Base-by-base conservation (phyloP, 768 basidiomycete species). In the Scleroderma citrinum region DNA sequence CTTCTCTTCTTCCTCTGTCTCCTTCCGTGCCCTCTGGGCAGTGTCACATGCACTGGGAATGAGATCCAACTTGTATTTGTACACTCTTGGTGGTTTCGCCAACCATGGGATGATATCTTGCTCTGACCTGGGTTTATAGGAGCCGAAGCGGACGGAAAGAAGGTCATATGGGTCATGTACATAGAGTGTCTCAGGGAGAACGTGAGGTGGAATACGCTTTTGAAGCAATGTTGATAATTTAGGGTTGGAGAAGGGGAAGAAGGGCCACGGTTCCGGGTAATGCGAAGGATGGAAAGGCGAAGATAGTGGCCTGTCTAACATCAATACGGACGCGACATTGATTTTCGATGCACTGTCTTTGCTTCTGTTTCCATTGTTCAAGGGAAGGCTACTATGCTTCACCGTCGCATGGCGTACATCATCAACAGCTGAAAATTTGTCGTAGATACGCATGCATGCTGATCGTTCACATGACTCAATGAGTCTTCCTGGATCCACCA, bases 121-220 rank as follows among this genome's bases (percentile, higher is more conserved):
- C 3, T 10, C 47, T 3, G 44, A 32, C 1, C 24, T 5, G 32
- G 7, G 39, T 3, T 41, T 13, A 29, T n/a, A n/a, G 26, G 26
- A 29, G 4, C 8, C 26, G n/a, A 16, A n/a, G 63, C 21, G 19
- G 6, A 29, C 64, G 24, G 49, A 16, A 23, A 75, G 65, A 10
- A 70, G 36, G 46, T 59, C 56, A 54, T 63, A 74, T 1, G 75
- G 75, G 48, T 76, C 75, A 47, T 76, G 75, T 1, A 76, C 71
- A 20, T 70, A 52, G 12, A 77, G 61, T 17, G 56, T 72, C 55
- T 69, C 50, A 0, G 76, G 76, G 20, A 74, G 64, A 4, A 71
- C 56, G 35, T 68, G 49, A 3, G 62, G 48, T 0, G 71, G 66
- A 26, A 74, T 56, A 5, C 61, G 62, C 3, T 69, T 60, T 50